These are phyloP conservation scores for Cystobasidium pallidum DNA, from an alignment of 1,284 basidiomycete genomes.

Conservation along the genomic window DNA sequence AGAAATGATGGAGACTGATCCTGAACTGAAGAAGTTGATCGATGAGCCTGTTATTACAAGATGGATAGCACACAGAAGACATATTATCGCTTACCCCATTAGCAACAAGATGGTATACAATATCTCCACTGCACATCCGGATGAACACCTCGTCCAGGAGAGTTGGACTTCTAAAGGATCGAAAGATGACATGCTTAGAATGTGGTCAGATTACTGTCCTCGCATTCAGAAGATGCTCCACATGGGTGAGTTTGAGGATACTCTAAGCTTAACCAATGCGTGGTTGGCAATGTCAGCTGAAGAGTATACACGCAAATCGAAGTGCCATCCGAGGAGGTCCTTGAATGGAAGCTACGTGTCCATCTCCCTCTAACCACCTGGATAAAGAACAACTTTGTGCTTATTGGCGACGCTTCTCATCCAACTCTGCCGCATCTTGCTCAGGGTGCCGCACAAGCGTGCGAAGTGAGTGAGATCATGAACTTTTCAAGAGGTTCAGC, in stretches of 20 bases:
- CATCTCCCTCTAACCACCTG: conserved; percentile 56
- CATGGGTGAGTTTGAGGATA: conserved; percentile 45
- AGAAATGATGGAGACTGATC: conserved; percentile 55
- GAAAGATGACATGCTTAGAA: conserved; percentile 55
- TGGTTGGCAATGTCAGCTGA: not conserved
- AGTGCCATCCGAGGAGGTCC: conserved; percentile 56
- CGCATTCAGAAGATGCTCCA: conserved; percentile 57
- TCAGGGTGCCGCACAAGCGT: conserved; percentile 56
- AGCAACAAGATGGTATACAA: conserved; percentile 55
- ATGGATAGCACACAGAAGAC: conserved; percentile 57
- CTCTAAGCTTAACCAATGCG: too few species aligned
- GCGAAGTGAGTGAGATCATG: conserved; percentile 52
- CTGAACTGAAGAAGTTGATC: conserved; percentile 56
- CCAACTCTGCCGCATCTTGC: conserved; percentile 54
- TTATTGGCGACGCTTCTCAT: conserved; percentile 56
- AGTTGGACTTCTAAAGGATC: conserved; percentile 56
- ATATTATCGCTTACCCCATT: conserved; percentile 58
- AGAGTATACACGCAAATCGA: not conserved
- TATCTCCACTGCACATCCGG: conserved; percentile 57
- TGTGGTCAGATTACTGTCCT: conserved; percentile 56
- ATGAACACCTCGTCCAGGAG: conserved; percentile 53
- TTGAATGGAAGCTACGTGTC: conserved; percentile 58
- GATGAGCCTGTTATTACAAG: conserved; percentile 54
- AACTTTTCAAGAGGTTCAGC: too few species aligned
- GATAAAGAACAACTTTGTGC: conserved; percentile 54